Evolutionary conservation across 2,329 filamentous ascomycete genomes (phyloP).

Genomic region (Alternaria sp.): DNA sequence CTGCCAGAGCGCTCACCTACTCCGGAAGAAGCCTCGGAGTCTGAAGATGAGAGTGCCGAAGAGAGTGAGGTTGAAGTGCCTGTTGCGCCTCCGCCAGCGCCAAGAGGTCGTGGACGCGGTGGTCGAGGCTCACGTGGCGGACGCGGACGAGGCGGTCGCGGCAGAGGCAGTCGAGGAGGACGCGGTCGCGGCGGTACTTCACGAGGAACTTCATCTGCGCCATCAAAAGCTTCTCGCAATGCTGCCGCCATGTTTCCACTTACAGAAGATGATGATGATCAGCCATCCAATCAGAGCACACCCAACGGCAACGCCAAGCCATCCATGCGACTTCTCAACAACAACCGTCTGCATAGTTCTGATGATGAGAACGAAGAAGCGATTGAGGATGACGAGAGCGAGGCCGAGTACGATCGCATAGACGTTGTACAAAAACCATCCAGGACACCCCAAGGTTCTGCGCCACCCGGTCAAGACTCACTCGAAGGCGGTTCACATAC

Average conservation of each 20-base stretch:
- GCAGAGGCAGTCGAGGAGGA: constrained; percentile 38
- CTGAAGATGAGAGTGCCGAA: constrained; percentile 26
- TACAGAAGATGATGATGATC: constrained; percentile 45
- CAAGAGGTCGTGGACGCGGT: constrained; percentile 35
- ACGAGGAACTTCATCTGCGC: constrained; percentile 35
- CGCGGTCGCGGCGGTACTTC: constrained; percentile 30
- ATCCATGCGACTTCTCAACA: constrained; percentile 28
- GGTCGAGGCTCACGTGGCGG: constrained; percentile 38
- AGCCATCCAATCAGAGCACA: constrained; percentile 44
- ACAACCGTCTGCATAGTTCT: constrained; percentile 19
- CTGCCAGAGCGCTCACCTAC: constrained; percentile 20
- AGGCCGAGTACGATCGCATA: constrained; percentile 20
- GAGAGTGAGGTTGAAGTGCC: constrained; percentile 36
- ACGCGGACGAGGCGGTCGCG: constrained; percentile 36
- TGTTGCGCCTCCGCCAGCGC: constrained; percentile 23
- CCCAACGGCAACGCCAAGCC: constrained; percentile 38
- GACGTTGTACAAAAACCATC: constrained; percentile 17
- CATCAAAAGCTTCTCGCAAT: constrained; percentile 41
- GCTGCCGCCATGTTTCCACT: constrained; percentile 42
- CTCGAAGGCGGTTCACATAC: constrained; percentile 15
- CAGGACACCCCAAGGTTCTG: constrained; percentile 23
- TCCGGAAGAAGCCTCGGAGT: constrained; percentile 26
- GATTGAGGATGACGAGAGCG: constrained; percentile 25
- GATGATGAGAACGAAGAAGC: constrained; percentile 24
- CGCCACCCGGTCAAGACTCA: constrained; percentile 24